Conservation (phyloP, 2,329 filamentous ascomycete genomes). For the Colletotrichum limetticola region DNA sequence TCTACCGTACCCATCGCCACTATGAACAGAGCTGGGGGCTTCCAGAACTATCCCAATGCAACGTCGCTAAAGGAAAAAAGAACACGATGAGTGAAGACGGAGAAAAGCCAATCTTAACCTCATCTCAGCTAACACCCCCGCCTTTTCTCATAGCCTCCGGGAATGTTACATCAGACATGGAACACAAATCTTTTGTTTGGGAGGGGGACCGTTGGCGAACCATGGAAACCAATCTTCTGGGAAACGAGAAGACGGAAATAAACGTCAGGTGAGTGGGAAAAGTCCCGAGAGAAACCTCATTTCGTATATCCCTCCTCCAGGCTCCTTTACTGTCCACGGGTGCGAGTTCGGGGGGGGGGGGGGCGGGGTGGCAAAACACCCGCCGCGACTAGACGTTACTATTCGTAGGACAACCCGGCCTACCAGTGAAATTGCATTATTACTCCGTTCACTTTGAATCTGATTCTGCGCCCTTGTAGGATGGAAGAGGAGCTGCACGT, state of each 20-base stretch:
- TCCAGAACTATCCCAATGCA: background rate
- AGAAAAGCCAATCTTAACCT: constrained; percentile 25
- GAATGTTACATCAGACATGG: constrained; percentile 14
- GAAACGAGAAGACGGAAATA: background rate
- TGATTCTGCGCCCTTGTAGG: background rate
- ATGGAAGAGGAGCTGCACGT: background rate
- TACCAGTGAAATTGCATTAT: background rate
- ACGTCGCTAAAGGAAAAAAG: background rate
- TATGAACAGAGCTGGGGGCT: background rate
- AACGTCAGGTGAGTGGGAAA: background rate
- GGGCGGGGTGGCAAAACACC: background rate
- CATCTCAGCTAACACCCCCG: constrained; percentile 7
- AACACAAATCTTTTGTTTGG: background rate
- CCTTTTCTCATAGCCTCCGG: constrained; percentile 6
- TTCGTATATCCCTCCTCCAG: background rate
- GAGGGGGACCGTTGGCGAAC: background rate
- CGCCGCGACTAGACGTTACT: background rate
- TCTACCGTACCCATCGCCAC: background rate
- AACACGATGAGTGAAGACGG: background rate
- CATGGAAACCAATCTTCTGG: background rate
- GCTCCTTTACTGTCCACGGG: background rate
- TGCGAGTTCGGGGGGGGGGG: background rate
- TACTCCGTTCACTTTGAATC: background rate
- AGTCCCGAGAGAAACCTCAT: background rate
- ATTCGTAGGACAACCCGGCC: background rate